phyloP scores from a whole-genome alignment of 192 early-diverging fungal species.

The Paraglomus brasilianum region DNA sequence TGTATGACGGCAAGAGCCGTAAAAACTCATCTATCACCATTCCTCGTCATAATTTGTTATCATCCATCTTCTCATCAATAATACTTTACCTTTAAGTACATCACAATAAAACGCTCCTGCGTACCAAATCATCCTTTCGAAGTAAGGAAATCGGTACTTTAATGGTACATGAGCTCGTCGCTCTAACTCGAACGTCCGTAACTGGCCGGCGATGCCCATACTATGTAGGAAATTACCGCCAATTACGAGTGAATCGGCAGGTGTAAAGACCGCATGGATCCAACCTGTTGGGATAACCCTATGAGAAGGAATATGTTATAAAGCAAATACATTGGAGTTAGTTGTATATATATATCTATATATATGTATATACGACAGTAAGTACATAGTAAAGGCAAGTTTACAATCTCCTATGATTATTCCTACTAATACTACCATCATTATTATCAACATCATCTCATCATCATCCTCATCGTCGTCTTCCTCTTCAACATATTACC shows the following conservation, averaged over 20 bases:
- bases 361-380: not conserved
- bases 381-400: not conserved
- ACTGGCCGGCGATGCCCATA: slow-evolving; percentile 69
- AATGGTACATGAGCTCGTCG: slow-evolving; percentile 72
- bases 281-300: slow-evolving; percentile 94
- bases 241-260: slow-evolving; percentile 82
- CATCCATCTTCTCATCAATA: not conserved
- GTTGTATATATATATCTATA: not conserved
- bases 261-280: slow-evolving; percentile 95
- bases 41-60: too few relatives aligned
- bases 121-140: slow-evolving; percentile 83
- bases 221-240: slow-evolving; percentile 93
- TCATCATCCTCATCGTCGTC: too few relatives aligned
- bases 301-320: slow-evolving; percentile 7
- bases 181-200: slow-evolving; percentile 75
- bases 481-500: too few relatives aligned
- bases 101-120: slow-evolving; percentile 31
- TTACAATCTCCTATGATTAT: too few relatives aligned
- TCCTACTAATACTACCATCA: too few relatives aligned
- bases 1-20: too few relatives aligned
- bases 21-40: too few relatives aligned
- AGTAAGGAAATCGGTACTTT: slow-evolving; percentile 86
- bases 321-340: slow-evolving; percentile 1
- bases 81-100: slow-evolving; percentile 24
- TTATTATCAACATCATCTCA: too few relatives aligned